Evolutionary conservation across 257 asterid genomes (phyloP).

Genomic region (Forsythia suspensa): DNA sequence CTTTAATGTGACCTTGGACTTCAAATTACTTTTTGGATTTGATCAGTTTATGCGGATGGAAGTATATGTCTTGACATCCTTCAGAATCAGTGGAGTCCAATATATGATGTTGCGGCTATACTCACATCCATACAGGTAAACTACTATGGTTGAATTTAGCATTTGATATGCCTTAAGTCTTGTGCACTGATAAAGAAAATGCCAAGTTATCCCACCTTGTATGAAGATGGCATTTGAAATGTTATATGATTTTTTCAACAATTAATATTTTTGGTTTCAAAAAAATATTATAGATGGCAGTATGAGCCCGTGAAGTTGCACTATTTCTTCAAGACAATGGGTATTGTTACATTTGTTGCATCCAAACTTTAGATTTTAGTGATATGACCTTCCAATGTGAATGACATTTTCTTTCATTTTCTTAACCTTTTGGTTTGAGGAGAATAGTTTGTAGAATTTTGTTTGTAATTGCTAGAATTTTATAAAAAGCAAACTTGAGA

Average conservation of each 20-base stretch:
- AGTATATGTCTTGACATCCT: slow-evolving; percentile 92
- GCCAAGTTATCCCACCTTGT: background rate
- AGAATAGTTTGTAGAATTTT: background rate
- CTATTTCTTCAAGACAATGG: background rate
- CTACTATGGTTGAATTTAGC: background rate
- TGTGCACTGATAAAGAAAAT: background rate
- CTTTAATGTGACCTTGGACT: slow-evolving; percentile 21
- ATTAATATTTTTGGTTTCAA: no score
- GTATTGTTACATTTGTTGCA: background rate
- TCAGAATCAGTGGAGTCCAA: slow-evolving; percentile 96
- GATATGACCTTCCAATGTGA: no score
- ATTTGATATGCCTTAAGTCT: background rate
- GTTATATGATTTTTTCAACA: no score
- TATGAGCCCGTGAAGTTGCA: background rate
- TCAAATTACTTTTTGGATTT: slow-evolving; percentile 13
- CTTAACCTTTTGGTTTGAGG: background rate
- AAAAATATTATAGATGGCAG: no score
- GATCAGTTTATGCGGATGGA: slow-evolving; percentile 89
- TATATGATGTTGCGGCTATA: slow-evolving; percentile 90
- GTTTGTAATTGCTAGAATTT: no score
- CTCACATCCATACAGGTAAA: slow-evolving; percentile 87
- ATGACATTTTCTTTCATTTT: no score
- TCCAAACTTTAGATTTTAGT: no score
- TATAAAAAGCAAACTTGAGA: no score
- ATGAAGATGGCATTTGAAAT: background rate